Evolutionary conservation across 768 basidiomycete genomes (phyloP).

Genomic region (Clavaria fumosa): DNA sequence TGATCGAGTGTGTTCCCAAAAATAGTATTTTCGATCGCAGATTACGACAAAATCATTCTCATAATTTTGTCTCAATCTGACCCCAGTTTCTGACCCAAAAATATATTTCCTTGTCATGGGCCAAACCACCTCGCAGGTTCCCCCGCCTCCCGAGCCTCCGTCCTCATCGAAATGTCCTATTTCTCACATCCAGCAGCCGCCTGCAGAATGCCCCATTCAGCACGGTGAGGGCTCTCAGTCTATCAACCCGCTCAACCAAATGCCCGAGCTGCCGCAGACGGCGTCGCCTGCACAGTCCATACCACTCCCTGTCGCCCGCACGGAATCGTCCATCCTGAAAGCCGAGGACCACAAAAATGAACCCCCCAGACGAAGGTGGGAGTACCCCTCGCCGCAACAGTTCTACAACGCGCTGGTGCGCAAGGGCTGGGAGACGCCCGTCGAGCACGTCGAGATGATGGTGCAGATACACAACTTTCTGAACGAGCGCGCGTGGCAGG

Average conservation of each 20-base stretch:
- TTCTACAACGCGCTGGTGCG: slow-evolving; percentile 94
- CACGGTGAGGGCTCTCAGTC: slow-evolving; percentile 17
- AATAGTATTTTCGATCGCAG: too few relatives aligned
- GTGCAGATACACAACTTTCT: slow-evolving; percentile 97
- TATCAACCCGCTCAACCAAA: slow-evolving; percentile 64
- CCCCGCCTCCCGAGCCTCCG: not conserved
- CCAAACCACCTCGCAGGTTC: slow-evolving; percentile 28
- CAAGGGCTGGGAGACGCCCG: slow-evolving; percentile 96
- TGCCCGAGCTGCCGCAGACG: slow-evolving; percentile 68
- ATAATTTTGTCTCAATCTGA: too few relatives aligned
- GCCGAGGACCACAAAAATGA: slow-evolving; percentile 26
- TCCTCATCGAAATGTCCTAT: too few relatives aligned
- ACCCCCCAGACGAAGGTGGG: too few relatives aligned
- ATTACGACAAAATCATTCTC: too few relatives aligned
- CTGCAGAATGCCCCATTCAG: slow-evolving; percentile 26
- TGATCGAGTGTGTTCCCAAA: too few relatives aligned
- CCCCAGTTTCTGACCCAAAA: too few relatives aligned
- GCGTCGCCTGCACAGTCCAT: slow-evolving; percentile 40
- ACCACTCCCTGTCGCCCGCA: slow-evolving; percentile 58
- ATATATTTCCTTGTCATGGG: too few relatives aligned
- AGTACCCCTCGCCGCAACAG: slow-evolving; percentile 95
- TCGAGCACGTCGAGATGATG: slow-evolving; percentile 92
- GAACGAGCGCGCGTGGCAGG: slow-evolving; percentile 93
- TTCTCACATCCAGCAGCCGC: not conserved
- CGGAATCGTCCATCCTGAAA: slow-evolving; percentile 77